Evolutionary conservation across 148 eudicot species (phyloP), one percentile per base, ranked within the genome.

Genomic region (Euryodendron excelsum): DNA sequence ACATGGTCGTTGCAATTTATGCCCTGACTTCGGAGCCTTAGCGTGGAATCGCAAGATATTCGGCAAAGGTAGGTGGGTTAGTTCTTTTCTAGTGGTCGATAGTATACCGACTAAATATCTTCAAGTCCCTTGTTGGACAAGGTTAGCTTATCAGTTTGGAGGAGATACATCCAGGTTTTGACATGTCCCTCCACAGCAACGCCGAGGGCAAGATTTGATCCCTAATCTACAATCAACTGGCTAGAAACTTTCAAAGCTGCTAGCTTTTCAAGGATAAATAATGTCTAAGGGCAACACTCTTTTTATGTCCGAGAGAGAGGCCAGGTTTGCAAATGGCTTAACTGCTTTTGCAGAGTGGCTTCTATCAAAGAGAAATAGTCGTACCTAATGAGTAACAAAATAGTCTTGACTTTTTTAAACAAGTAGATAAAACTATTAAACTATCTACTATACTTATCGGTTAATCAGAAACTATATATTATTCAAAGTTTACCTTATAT

Each of bases 401-500:
- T 74, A 55, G 15, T 34, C 27, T 74, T 74, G 77, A 74, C 77
- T 74, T 73, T 33, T 34, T 27, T 8, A 50, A 55, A 53, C n/a
- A 37, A 45, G 76, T 39, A 73, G 64, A 73, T 73, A 73, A 36
- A 64, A 64, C 64, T 37, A 73, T 55, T 47, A 55, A n/a, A n/a
- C n/a, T n/a, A n/a, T n/a, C n/a, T n/a, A n/a, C n/a, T n/a, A n/a
- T n/a, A n/a, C n/a, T n/a, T n/a, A 53, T 53, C 33, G 33, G 66
- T 74, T 74, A 74, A 58, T 36, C n/a, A 74, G 20, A 74, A 34
- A 74, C 77, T 37, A 74, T n/a, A n/a, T n/a, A n/a, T 53, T 74
- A 37, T 56, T 58, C 23, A 56, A 56, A 58, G 50, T 4, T 34
- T 11, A 34, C 34, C 39, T n/a, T 27, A 58, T 72, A 2, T 0